phyloP scores from a whole-genome alignment of 2,329 filamentous ascomycete genomes.

The Leptographium lundbergii region DNA sequence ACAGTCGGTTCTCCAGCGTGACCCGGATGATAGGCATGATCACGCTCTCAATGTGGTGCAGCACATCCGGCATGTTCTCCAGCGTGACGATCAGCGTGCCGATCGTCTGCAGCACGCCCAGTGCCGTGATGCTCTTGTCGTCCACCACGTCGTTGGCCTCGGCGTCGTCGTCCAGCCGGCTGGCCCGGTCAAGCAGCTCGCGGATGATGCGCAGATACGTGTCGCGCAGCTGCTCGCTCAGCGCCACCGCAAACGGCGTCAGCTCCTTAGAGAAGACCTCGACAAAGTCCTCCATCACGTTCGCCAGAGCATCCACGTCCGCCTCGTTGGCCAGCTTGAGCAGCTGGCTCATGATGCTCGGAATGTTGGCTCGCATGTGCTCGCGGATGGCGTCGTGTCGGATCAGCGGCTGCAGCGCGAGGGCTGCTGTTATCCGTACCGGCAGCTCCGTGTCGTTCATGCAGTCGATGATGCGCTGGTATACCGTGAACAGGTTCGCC shows the following conservation, averaged over 20 bases:
- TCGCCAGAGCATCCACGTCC: slow-evolving; percentile 90
- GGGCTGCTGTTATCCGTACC: slow-evolving; percentile 83
- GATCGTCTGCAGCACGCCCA: slow-evolving; percentile 94
- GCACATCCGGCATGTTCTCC: slow-evolving; percentile 91
- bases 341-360: slow-evolving; percentile 98
- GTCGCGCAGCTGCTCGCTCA: slow-evolving; percentile 90
- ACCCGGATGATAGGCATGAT: slow-evolving; percentile 95
- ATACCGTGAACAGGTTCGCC: slow-evolving; percentile 91
- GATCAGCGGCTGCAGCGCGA: slow-evolving; percentile 90
- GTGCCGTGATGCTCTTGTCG: slow-evolving; percentile 95
- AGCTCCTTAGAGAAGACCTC: slow-evolving; percentile 96
- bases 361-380: slow-evolving; percentile 96
- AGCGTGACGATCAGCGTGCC: slow-evolving; percentile 92
- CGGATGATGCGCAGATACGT: slow-evolving; percentile 90
- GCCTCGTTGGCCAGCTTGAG: slow-evolving; percentile 96
- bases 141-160: slow-evolving; percentile 84
- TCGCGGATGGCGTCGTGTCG: slow-evolving; percentile 86
- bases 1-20: slow-evolving; percentile 94
- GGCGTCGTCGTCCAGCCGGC: slow-evolving; percentile 63
- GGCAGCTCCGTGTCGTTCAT: slow-evolving; percentile 93
- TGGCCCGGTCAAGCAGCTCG: slow-evolving; percentile 80
- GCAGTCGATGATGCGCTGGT: slow-evolving; percentile 90
- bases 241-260: slow-evolving; percentile 89
- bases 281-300: slow-evolving; percentile 99
- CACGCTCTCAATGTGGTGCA: slow-evolving; percentile 87